Evolutionary conservation across 768 basidiomycete species (phyloP), one percentile per base, ranked within the genome.

Genomic region (Royoungia palumana): DNA sequence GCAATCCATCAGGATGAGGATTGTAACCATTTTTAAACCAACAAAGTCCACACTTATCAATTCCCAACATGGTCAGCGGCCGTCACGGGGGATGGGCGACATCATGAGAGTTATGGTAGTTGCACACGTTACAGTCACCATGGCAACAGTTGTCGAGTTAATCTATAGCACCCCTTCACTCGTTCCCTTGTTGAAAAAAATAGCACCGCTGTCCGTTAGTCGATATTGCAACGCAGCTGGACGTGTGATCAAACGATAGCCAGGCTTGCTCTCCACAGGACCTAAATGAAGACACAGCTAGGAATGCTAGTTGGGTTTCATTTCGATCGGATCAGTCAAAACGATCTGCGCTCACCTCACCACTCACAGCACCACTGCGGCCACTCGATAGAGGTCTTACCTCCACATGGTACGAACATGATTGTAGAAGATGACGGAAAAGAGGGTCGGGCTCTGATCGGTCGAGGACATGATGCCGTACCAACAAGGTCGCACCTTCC

Each of bases 151-250:
- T n/a, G n/a, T n/a, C n/a, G n/a, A n/a, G n/a, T 16, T n/a, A 43
- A 28, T 25, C 62, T 63, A 87, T 35, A 89, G 66, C 5, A 90
- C 80, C 1, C 78, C 82, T 27, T 73, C 74, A 13, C 81, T 79
- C 13, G 81, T 90, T 5, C 89, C 89, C 51, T 82, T 78, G 49
- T 83, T 78, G 59, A 92, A 91, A 69, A 83, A 90, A 0, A 79
- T 67, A 2, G 80, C 78, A 3, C 82, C 76, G 8, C 70, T 65
- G 53, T 90, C 89, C 13, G 81, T 80, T 51, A 91, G 66, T 40
- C 81, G 73, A 63, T 90, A 92, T 50, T 89, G 87, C 9, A 88
- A 52, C 0, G 87, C 85, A 1, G 70, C 62, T 42, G 70, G 74
- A 44, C 87, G 72, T 4, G 78, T 68, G 32, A 85, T 74, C 14